Conservation (phyloP, 108 stramenopile species). For the Cyclotella kingstonii region DNA sequence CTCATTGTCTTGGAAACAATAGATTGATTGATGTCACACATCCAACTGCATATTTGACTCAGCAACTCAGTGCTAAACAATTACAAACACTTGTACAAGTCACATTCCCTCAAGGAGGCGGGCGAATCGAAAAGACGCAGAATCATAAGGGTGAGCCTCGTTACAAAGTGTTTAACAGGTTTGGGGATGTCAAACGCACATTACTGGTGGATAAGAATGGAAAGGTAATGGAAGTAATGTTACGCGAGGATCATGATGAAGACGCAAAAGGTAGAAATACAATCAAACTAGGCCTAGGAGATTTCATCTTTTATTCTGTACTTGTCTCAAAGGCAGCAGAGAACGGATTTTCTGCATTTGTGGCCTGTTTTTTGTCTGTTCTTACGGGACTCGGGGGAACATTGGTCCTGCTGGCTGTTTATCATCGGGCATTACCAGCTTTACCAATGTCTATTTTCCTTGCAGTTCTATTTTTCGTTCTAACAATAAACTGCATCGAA, state of each 20-base stretch:
- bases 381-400: constrained; percentile 85
- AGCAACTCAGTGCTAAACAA: constrained; percentile 39
- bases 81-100: constrained; percentile 55
- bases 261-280: constrained; percentile 39
- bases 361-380: constrained; percentile 82
- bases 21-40: constrained; percentile 25
- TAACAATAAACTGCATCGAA: constrained; percentile 61
- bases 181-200: constrained; percentile 53
- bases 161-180: constrained; percentile 53
- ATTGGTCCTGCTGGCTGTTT: constrained; percentile 82
- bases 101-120: constrained; percentile 60
- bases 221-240: constrained; percentile 37
- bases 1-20: constrained; percentile 6
- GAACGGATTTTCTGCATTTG: constrained; percentile 89
- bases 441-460: constrained; percentile 88
- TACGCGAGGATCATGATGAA: constrained; percentile 17
- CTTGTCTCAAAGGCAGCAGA: constrained; percentile 91
- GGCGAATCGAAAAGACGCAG: constrained; percentile 48
- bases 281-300: constrained; percentile 75
- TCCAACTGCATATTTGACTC: constrained; percentile 33
- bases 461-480: constrained; percentile 75
- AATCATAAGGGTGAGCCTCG: constrained; percentile 27
- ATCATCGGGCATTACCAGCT: constrained; percentile 89
- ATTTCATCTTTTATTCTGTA: constrained; percentile 97
- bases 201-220: constrained; percentile 60